Percentiles rank a stretch among this genome's conserved stretches.
These are phyloP conservation scores for Corynespora cassiicola DNA, from an alignment of 2,329 filamentous ascomycete species.

Conservation along the genomic window DNA sequence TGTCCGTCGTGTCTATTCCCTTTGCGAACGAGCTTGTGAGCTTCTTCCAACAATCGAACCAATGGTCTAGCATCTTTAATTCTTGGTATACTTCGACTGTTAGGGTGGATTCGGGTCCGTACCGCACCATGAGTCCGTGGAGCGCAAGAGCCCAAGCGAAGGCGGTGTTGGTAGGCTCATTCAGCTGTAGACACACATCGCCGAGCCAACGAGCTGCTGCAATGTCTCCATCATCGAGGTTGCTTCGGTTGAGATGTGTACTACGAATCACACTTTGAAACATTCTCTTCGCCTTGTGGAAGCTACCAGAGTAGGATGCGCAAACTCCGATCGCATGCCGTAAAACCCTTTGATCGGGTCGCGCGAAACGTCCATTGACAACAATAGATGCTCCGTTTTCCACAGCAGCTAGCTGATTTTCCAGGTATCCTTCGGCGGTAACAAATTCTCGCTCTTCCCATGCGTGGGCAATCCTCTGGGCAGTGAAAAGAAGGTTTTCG, in stretches of 20 bases:
- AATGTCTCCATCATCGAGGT: slow-evolving; percentile 39
- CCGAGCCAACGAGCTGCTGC: slow-evolving; percentile 41
- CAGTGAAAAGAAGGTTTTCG: slow-evolving; percentile 24
- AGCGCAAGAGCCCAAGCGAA: slow-evolving; percentile 37
- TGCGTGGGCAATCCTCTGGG: slow-evolving; percentile 23
- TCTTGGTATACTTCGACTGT: slow-evolving; percentile 25
- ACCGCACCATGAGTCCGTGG: slow-evolving; percentile 26
- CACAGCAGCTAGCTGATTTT: slow-evolving; percentile 32
- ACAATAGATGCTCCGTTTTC: slow-evolving; percentile 28
- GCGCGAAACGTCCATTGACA: slow-evolving; percentile 13
- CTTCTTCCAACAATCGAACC: slow-evolving; percentile 20
- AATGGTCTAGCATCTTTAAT: slow-evolving; percentile 25
- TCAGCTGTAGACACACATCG: slow-evolving; percentile 36
- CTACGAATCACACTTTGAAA: slow-evolving; percentile 36
- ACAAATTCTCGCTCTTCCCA: slow-evolving; percentile 29
- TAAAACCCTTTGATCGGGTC: slow-evolving; percentile 34
- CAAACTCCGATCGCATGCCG: slow-evolving; percentile 34
- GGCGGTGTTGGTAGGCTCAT: slow-evolving; percentile 33
- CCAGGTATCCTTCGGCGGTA: slow-evolving; percentile 23
- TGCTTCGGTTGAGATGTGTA: slow-evolving; percentile 21
- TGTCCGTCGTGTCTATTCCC: slow-evolving; percentile 29
- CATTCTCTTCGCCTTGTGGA: slow-evolving; percentile 30
- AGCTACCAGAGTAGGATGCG: slow-evolving; percentile 33
- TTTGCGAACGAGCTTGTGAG: slow-evolving; percentile 21
- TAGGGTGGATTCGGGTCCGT: slow-evolving; percentile 18